Conservation (phyloP, 2,329 filamentous ascomycete genomes). For the Ceratocystiopsis minuta region DNA sequence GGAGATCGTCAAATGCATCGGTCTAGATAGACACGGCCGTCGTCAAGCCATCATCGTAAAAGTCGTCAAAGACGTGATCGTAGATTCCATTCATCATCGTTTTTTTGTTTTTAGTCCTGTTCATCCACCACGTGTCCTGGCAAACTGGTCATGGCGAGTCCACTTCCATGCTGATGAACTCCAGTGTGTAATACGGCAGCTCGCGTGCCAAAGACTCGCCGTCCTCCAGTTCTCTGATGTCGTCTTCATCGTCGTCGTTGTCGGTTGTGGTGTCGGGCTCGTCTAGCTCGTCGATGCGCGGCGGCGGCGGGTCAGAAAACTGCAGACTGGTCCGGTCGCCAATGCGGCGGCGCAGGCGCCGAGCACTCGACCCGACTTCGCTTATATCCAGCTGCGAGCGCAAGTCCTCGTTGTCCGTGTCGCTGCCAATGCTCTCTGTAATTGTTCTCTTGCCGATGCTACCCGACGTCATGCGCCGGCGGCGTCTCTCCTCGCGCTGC, state of each 20-base stretch:
- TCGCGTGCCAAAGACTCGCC: conserved; percentile 27
- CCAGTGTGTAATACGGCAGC: conserved; percentile 30
- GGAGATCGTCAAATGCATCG: no score
- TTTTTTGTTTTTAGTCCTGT: no score
- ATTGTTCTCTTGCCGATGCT: conserved; percentile 37
- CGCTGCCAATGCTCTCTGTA: conserved; percentile 30
- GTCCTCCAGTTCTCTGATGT: conserved; percentile 13
- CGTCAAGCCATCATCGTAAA: neutral
- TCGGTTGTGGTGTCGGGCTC: conserved; percentile 29
- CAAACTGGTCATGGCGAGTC: conserved; percentile 17
- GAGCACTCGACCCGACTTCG: conserved; percentile 29
- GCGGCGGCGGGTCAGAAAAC: conserved; percentile 30
- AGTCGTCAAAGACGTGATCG: neutral
- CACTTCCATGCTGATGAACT: conserved; percentile 34
- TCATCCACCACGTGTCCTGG: no score
- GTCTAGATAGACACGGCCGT: neutral
- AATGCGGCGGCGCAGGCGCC: conserved; percentile 27
- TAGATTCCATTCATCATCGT: no score
- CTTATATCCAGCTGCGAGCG: conserved; percentile 20
- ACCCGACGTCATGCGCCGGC: conserved; percentile 29
- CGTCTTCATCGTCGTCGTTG: conserved; percentile 13
- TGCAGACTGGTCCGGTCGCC: conserved; percentile 28
- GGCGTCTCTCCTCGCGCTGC: conserved; percentile 25
- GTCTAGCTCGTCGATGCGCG: conserved; percentile 34
- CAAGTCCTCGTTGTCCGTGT: conserved; percentile 24